These are phyloP conservation scores for Neurospora sp. DNA, from an alignment of 495 filamentous ascomycete species.

Conservation along the genomic window DNA sequence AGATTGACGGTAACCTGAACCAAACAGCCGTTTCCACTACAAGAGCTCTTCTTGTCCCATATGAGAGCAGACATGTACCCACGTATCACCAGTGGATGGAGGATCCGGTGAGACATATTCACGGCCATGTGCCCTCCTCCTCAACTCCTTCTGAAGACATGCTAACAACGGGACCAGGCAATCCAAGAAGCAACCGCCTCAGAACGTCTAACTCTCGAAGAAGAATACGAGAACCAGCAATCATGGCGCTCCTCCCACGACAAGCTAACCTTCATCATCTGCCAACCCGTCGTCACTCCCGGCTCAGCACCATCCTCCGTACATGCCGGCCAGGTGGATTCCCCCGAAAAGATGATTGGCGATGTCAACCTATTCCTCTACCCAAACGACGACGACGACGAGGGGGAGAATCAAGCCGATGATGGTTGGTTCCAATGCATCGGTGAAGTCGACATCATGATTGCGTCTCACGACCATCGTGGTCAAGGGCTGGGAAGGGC, in stretches of 20 bases:
- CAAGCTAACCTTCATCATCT: slow-evolving; percentile 66
- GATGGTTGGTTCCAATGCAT: slow-evolving; percentile 28
- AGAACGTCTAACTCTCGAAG: slow-evolving; percentile 61
- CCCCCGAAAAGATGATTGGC: slow-evolving; percentile 55
- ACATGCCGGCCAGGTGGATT: slow-evolving; percentile 36
- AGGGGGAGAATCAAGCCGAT: slow-evolving; percentile 13
- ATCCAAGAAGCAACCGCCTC: slow-evolving; percentile 79
- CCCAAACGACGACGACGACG: slow-evolving; percentile 31
- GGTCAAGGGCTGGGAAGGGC: slow-evolving; percentile 56
- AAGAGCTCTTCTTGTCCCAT: slow-evolving; percentile 67
- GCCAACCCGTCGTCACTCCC: slow-evolving; percentile 24
- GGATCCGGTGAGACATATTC: slow-evolving; percentile 48
- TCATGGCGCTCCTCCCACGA: slow-evolving; percentile 69
- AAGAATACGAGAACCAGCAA: slow-evolving; percentile 79
- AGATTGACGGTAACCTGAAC: no score
- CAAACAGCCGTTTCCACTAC: slow-evolving; percentile 54
- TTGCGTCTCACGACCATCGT: slow-evolving; percentile 50
- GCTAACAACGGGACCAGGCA: slow-evolving; percentile 35
- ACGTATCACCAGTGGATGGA: slow-evolving; percentile 89
- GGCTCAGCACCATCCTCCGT: neutral
- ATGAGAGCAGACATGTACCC: slow-evolving; percentile 68
- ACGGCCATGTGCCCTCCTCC: neutral
- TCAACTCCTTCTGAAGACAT: neutral
- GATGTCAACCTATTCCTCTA: slow-evolving; percentile 82
- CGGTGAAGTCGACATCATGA: slow-evolving; percentile 86